Conservation (phyloP, 225 moss, liverwort and hornwort genomes). For the Antitrichia curtipendula region DNA sequence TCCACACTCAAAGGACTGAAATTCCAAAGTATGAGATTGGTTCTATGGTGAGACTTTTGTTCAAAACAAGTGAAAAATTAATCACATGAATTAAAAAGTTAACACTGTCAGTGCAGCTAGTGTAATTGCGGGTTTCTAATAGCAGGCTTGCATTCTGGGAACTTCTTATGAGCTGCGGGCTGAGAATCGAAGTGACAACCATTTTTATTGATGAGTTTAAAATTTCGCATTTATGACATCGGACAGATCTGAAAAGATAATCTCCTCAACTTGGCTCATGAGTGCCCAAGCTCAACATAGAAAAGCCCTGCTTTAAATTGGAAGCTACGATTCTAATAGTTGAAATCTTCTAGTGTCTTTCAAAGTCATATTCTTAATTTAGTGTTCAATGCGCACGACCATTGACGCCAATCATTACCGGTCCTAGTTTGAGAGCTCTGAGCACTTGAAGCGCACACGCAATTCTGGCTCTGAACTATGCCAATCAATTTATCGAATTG, state of each 20-base stretch:
- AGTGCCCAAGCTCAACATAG: not conserved
- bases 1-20: not conserved
- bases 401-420: not conserved
- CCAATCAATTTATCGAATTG: not conserved
- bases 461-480: not conserved
- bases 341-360: not conserved
- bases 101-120: not conserved
- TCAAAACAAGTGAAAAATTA: no score
- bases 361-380: not conserved
- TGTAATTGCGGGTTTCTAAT: not conserved
- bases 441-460: not conserved
- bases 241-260: not conserved
- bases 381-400: not conserved
- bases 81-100: not conserved
- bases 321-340: not conserved
- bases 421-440: not conserved
- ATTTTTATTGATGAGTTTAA: not conserved
- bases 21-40: not conserved
- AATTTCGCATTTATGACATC: not conserved
- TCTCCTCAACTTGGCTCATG: not conserved
- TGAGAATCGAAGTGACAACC: not conserved
- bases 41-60: not conserved
- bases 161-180: not conserved
- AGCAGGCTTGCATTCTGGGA: not conserved
- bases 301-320: not conserved